Base-by-base conservation (phyloP, 192 early-diverging fungal species). In the Entomortierella lignicola region DNA sequence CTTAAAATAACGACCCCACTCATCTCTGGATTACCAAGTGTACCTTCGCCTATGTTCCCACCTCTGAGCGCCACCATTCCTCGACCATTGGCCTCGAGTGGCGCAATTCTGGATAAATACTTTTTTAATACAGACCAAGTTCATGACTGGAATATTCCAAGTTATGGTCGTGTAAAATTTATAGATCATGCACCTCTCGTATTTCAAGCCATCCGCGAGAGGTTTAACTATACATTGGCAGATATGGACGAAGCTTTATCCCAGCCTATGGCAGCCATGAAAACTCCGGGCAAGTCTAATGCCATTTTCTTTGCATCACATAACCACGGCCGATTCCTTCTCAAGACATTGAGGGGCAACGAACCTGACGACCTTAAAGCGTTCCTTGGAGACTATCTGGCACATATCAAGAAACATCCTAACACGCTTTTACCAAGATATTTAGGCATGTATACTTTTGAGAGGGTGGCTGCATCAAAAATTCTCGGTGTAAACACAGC, bases 91-190 rank as follows among this genome's bases (percentile, higher is more conserved):
- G n/a, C 32, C 29, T 25, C 44, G 12, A 18, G 37, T 1, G 31
- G 41, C 8, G 23, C 70, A 10, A 30, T 44, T 0, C 21, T 79
- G 11, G 75, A 79, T 21, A 62, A 68, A 2, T 61, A 79, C 56
- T 79, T 70, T 39, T 79, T 66, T 31, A 55, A 21, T 7, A 63
- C 42, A 0, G 75, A 79, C 8, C 75, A 79, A 25, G 63, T 70
- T 5, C 75, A 79, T 30, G 75, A 79, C 65, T 79, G 75, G 75
- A 79, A 79, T 41, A 70, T 79, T 44, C 75, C 75, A 17, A 70
- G 48, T 41, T 79, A 70, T 47, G 75, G 75, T 21, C 66, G 68
- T 13, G 68, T 79, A 41, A 69, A 66, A 30, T 66, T 79, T 20
- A 79, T 60, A 4, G 75, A 79, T 43, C 75, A 79, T 27, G 66